These are phyloP conservation scores for Exserohilum rostratum DNA, from an alignment of 2,329 filamentous ascomycete genomes.

Conservation along the genomic window DNA sequence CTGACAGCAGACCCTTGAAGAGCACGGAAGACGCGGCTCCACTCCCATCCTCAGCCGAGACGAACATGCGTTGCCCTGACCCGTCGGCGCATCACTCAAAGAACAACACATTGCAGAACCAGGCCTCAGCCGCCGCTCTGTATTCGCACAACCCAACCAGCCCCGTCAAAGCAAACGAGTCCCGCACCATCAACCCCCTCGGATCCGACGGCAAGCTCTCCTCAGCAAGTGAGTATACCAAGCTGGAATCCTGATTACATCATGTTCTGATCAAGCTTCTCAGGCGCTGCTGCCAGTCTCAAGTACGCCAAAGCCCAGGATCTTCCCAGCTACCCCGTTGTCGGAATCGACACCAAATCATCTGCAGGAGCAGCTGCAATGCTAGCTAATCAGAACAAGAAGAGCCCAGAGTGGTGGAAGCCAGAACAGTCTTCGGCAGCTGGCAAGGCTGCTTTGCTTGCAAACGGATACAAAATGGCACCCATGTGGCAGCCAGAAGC, in stretches of 20 bases:
- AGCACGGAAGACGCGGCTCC: slow-evolving; percentile 28
- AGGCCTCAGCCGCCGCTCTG: slow-evolving; percentile 67
- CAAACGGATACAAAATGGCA: slow-evolving; percentile 65
- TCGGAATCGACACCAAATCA: slow-evolving; percentile 62
- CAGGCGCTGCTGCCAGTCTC: slow-evolving; percentile 66
- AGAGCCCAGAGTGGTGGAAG: slow-evolving; percentile 69
- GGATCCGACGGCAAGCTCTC: slow-evolving; percentile 63
- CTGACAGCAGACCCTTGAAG: slow-evolving; percentile 28
- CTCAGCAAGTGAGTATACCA: slow-evolving; percentile 57
- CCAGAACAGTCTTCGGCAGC: slow-evolving; percentile 64
- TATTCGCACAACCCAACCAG: slow-evolving; percentile 56
- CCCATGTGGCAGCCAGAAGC: slow-evolving; percentile 68
- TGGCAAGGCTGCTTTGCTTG: slow-evolving; percentile 63
- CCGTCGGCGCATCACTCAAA: slow-evolving; percentile 51
- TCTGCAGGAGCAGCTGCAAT: slow-evolving; percentile 77
- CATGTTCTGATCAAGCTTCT: slow-evolving; percentile 18
- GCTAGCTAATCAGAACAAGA: slow-evolving; percentile 74
- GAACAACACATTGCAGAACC: slow-evolving; percentile 50
- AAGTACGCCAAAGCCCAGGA: slow-evolving; percentile 75
- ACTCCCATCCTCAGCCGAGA: slow-evolving; percentile 24
- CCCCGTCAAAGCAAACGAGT: slow-evolving; percentile 29
- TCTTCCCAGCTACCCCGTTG: slow-evolving; percentile 75
- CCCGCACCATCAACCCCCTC: slow-evolving; percentile 45
- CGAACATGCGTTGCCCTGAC: slow-evolving; percentile 48
- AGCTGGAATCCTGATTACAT: neutral